Percentiles rank a stretch among this genome's conserved stretches.
Conservation (phyloP, 1,284 basidiomycete genomes). For the Athelia psychrophila region DNA sequence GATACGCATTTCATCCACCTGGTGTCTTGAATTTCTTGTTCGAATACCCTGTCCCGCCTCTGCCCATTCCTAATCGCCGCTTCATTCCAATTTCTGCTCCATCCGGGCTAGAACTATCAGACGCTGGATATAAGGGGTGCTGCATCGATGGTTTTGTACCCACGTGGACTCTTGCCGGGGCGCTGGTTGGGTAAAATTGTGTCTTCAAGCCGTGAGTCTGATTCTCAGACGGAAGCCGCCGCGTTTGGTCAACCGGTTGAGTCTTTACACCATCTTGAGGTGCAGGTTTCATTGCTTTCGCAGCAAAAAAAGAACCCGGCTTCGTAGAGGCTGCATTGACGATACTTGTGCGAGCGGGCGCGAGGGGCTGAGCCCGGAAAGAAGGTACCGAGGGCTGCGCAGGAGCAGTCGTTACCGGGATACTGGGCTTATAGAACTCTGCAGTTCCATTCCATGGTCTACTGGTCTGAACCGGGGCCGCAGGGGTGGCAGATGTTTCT, state of each 20-base stretch:
- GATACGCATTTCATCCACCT: neutral
- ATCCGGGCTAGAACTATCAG: slow-evolving; percentile 4
- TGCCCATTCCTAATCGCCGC: slow-evolving; percentile 59
- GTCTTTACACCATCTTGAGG: too few relatives aligned
- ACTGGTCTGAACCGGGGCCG: neutral
- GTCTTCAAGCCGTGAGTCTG: neutral
- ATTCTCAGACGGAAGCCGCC: neutral
- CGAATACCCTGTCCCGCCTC: slow-evolving; percentile 44
- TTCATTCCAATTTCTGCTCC: slow-evolving; percentile 31
- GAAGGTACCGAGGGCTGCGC: too few relatives aligned
- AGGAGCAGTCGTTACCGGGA: too few relatives aligned
- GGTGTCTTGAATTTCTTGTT: slow-evolving; percentile 68
- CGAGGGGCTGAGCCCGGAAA: too few relatives aligned
- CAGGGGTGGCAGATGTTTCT: neutral
- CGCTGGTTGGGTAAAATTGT: neutral
- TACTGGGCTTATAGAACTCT: neutral
- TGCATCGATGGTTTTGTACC: neutral
- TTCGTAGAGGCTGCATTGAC: too few relatives aligned
- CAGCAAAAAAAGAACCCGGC: too few relatives aligned
- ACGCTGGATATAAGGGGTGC: slow-evolving; percentile 2
- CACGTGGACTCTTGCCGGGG: neutral
- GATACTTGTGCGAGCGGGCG: too few relatives aligned
- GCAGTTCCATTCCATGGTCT: neutral
- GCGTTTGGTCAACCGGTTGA: neutral
- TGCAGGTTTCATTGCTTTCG: too few relatives aligned